Base-by-base conservation (phyloP, 2,329 filamentous ascomycete species). In the Aspergillus neotritici region DNA sequence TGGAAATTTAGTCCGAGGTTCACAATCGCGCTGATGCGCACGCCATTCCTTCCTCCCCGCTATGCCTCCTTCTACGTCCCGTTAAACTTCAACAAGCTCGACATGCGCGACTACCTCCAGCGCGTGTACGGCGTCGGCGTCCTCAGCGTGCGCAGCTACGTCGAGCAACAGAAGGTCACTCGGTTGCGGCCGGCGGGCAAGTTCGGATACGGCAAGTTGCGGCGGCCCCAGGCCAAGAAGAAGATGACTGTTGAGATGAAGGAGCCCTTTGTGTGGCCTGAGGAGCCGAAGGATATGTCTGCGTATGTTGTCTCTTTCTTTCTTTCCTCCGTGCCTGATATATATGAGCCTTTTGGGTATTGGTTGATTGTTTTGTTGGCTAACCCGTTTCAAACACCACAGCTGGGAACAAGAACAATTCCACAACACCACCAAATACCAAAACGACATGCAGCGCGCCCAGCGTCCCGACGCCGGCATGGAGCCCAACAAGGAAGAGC, bases 221-320 rank as follows among this genome's bases (percentile, higher is more conserved):
- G 81, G 66, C 80, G 91, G 16, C 85, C 86, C 17, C 75, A 78
- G 51, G 73, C 82, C 38, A 77, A 83, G 60, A 98, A 98, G 78
- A 86, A 83, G 67, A 98, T 98, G 93, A 94, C 86, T 33, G 87
- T 94, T 34, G 87, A 96, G 74, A 79, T 98, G 72, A 80, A 77
- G 49, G 73, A 83, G 72, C 87, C 90, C 4, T 98, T 98, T 71
- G 81, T 86, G 44, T 97, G 87, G 85, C 93, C 93, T 1, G 77
- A 81, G 51, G 66, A 73, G 53, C 86, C 87, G 4, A 67, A 74
- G 51, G 76, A 84, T 62, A 72, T 79, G 49, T 64, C 74, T 44
- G 68, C 73, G 63, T 89, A 71, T 45, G 75, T 72, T 54, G 43
- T 49, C 43, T 31, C 40, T 35, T 14, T 38, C 32, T 39, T 40